Evolutionary conservation across 495 filamentous ascomycete species (phyloP), one percentile per base, ranked within the genome.

Genomic region (Aspergillus saccharolyticus): DNA sequence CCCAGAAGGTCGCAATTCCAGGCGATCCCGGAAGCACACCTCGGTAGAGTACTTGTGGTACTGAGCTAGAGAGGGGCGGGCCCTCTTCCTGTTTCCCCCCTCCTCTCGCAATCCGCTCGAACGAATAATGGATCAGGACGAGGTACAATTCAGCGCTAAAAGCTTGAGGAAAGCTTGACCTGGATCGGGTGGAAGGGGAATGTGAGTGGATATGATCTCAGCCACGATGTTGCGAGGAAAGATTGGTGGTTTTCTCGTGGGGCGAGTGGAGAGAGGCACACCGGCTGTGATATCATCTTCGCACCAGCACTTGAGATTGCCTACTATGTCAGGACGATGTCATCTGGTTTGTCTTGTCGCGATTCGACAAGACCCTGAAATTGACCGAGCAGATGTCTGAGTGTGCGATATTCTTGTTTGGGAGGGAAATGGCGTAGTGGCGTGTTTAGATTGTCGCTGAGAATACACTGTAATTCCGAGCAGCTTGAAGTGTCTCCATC

Each of bases 81-180:
- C 33, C 33, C 33, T 39, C 33, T 39, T 39, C 33, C 6, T 39
- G 7, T 39, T 39, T 39, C 2, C 33, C 33, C 25, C 25, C 25
- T 28, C 25, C 3, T 28, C 25, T 28, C 25, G 3, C 25, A 3
- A 3, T 28, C 33, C 28, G 20, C 52, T 16, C 39, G 54, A 49
- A 54, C 61, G 57, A 63, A 63, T 60, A 21, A 52, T 24, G 44
- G 46, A 20, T 15, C 25, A 39, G 42, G 17, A 16, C 22, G 20
- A 56, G 43, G 58, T 28, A 43, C 42, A 42, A 39, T 10, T 2
- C 18, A 42, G 42, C 17, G 20, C 44, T 48, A 49, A 59, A 65
- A 61, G 62, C 62, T 65, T 65, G 39, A 54, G 58, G 58, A 65
- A 65, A 65, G 62, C 62, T 65, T 65, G 54, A 56, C 62, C 44